phyloP scores from a whole-genome alignment of 192 early-diverging fungal genomes.

The Cladochytrium replicatum region DNA sequence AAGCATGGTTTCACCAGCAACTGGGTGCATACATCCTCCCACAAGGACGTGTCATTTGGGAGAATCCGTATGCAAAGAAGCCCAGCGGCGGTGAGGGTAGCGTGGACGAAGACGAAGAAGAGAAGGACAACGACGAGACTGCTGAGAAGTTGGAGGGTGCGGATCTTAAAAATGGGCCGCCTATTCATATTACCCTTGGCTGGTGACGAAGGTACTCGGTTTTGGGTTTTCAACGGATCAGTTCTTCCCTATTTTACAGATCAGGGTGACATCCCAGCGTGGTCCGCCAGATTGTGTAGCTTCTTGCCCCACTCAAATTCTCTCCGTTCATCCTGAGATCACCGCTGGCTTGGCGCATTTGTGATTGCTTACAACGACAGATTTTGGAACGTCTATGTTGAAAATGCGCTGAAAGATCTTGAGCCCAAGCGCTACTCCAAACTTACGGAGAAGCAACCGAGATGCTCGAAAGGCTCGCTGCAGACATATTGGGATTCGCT shows the following conservation, averaged over 20 bases:
- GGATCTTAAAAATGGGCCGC: conserved; percentile 45
- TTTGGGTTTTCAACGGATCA: conserved; percentile 2
- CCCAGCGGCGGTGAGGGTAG: conserved; percentile 16
- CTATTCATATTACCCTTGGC: conserved; percentile 27
- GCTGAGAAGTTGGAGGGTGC: conserved; percentile 10
- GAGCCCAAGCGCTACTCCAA: too few relatives aligned
- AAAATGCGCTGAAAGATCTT: conserved; percentile 42
- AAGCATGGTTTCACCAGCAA: conserved; percentile 32
- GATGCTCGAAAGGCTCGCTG: too few relatives aligned
- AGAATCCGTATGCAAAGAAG: conserved; percentile 31
- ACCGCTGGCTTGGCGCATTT: conserved; percentile 46
- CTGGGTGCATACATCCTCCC: conserved; percentile 52
- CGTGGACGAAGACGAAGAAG: conserved; percentile 23
- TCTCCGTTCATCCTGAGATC: conserved; percentile 38
- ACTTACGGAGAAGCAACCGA: too few relatives aligned
- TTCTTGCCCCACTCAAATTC: conserved; percentile 35
- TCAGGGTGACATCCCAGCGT: conserved; percentile 32
- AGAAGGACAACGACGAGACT: conserved; percentile 20
- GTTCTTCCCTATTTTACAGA: conserved; percentile 12
- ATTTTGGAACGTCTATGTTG: conserved; percentile 53
- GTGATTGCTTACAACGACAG: conserved; percentile 50
- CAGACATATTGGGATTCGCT: too few relatives aligned
- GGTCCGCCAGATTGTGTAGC: conserved; percentile 36
- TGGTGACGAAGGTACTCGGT: conserved; percentile 35
- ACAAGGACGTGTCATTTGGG: conserved; percentile 46